Percentiles rank a stretch among this genome's conserved stretches.
phyloP scores from a whole-genome alignment of 2,329 filamentous ascomycete species.

The Rhynchosporium secalis region DNA sequence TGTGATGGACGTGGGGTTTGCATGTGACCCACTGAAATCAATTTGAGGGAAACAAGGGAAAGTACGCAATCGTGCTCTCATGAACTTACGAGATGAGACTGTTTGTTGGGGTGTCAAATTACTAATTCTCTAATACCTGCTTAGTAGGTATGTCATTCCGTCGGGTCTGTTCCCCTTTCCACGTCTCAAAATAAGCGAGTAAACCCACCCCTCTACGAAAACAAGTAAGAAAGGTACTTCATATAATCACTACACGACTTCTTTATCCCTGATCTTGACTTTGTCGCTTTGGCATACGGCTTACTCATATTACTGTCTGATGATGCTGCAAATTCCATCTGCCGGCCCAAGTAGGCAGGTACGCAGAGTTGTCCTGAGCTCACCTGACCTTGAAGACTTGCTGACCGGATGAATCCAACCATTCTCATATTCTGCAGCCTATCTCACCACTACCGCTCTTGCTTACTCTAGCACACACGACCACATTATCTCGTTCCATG shows the following conservation, averaged over 20 bases:
- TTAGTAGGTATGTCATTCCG: background rate
- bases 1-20: slow-evolving; percentile 8
- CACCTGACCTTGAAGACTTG: background rate
- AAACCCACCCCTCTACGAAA: background rate
- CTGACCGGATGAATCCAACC: background rate
- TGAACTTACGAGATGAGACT: no score
- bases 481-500: background rate
- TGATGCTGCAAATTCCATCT: background rate
- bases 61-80: no score
- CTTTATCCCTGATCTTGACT: background rate
- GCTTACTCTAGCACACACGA: background rate
- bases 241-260: background rate
- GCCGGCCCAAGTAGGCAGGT: background rate
- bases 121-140: background rate
- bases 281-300: background rate
- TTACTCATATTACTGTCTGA: background rate
- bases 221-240: background rate
- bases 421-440: no score
- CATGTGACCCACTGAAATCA: background rate
- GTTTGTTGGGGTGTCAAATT: no score
- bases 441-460: background rate
- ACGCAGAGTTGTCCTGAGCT: background rate
- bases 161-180: background rate
- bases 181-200: background rate
- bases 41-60: no score